phyloP scores from a whole-genome alignment of 1,139 yeast species.

The Magnusiomyces clavatus region DNA sequence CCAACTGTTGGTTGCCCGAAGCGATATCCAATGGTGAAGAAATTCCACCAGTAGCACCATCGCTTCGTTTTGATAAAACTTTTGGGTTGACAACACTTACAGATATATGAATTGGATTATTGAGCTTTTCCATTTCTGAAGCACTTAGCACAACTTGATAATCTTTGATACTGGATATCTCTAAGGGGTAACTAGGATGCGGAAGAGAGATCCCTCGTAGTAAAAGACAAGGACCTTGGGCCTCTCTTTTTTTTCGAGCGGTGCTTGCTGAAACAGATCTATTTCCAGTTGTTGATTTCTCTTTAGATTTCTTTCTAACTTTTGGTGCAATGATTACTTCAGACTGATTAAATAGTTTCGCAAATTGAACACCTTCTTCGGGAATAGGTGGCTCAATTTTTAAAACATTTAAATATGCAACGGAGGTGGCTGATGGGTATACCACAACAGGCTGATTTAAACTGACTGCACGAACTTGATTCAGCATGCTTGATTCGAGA shows the following conservation, averaged over 20 bases:
- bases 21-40: neutral
- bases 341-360: conserved; percentile 60
- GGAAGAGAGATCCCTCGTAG: conserved; percentile 54
- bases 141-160: conserved; percentile 43
- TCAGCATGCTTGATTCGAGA: conserved; percentile 65
- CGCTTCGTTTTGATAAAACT: conserved; percentile 12
- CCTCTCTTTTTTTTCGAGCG: conserved; percentile 12
- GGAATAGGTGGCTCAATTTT: conserved; percentile 45
- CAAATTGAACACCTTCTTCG: conserved; percentile 33
- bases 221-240: conserved; percentile 36
- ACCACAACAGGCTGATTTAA: conserved; percentile 56
- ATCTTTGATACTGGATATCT: conserved; percentile 13
- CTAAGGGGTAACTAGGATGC: conserved; percentile 27
- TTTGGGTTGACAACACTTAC: conserved; percentile 44
- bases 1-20: conserved; percentile 1
- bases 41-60: neutral
- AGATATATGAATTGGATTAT: conserved; percentile 43
- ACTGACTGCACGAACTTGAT: conserved; percentile 74
- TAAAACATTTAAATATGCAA: conserved; percentile 57
- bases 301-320: conserved; percentile 35
- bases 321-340: conserved; percentile 84
- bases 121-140: conserved; percentile 32
- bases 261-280: conserved; percentile 20
- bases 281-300: conserved; percentile 17
- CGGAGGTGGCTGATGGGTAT: conserved; percentile 58